phyloP scores from a whole-genome alignment of 73 alveolate genomes.

The Paraurostyla sp. region DNA sequence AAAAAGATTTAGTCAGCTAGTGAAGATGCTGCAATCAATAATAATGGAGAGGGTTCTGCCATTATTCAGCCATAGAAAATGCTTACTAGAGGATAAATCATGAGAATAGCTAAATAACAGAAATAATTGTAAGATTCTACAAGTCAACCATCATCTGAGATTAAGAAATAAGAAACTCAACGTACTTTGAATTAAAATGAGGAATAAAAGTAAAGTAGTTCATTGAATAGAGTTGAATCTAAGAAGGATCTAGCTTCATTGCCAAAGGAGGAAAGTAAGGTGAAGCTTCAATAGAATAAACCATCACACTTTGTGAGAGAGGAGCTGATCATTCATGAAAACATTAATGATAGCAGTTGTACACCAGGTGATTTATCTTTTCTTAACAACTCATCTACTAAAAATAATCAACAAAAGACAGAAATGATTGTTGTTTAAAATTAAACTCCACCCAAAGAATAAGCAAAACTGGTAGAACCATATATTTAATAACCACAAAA shows the following conservation, averaged over 20 bases:
- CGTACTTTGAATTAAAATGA: background rate
- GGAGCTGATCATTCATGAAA: conserved; percentile 41
- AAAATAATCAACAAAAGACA: no score
- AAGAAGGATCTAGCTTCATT: conserved; percentile 34
- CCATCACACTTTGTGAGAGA: conserved; percentile 30
- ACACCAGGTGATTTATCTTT: conserved; percentile 17
- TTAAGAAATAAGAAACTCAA: background rate
- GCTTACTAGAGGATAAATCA: conserved; percentile 27
- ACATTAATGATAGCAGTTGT: conserved; percentile 51
- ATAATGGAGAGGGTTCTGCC: no score
- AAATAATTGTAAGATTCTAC: background rate
- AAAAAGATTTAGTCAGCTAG: background rate
- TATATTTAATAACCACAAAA: no score
- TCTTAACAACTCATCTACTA: no score
- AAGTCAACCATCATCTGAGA: no score
- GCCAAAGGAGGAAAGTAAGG: background rate
- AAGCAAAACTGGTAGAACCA: no score
- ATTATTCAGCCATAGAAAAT: conserved; percentile 11
- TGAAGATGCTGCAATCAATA: background rate
- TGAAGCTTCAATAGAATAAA: background rate
- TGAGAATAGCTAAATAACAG: conserved; percentile 4
- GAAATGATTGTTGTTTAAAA: no score
- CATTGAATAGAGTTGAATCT: conserved; percentile 41
- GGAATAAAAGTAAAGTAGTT: background rate
- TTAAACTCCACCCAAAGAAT: no score